These are phyloP conservation scores for Nannizziopsis barbatae DNA, from an alignment of 2,329 filamentous ascomycete species.

Conservation along the genomic window DNA sequence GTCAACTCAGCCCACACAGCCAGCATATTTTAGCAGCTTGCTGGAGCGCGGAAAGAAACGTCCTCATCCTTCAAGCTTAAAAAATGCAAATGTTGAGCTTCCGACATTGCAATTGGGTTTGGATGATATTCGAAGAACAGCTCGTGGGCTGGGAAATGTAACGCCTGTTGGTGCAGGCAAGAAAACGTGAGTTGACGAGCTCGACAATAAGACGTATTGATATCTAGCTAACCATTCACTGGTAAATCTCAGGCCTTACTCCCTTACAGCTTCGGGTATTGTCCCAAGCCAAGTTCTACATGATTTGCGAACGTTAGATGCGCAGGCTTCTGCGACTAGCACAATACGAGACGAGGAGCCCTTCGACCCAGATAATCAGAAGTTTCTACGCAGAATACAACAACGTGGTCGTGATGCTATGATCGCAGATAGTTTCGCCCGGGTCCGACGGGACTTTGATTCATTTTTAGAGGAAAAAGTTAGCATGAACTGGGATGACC, in stretches of 20 bases:
- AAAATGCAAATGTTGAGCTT: constrained; percentile 56
- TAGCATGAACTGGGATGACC: constrained; percentile 88
- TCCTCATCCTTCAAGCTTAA: constrained; percentile 46
- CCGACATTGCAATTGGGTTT: constrained; percentile 84
- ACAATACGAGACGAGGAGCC: constrained; percentile 25
- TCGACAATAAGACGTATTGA: background rate
- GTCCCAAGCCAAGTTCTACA: constrained; percentile 75
- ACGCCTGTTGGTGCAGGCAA: constrained; percentile 35
- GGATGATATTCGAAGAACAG: constrained; percentile 69
- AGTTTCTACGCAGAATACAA: constrained; percentile 75
- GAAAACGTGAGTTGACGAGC: constrained; percentile 41
- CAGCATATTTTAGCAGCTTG: constrained; percentile 54
- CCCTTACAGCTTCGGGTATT: constrained; percentile 86
- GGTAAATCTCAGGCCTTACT: constrained; percentile 56
- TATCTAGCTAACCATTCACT: background rate
- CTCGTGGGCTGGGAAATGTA: constrained; percentile 59
- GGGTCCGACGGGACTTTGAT: constrained; percentile 85
- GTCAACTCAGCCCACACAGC: constrained; percentile 30
- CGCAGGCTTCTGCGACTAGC: constrained; percentile 48
- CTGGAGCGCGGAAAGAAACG: constrained; percentile 56
- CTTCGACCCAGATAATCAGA: constrained; percentile 48
- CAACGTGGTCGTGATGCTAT: constrained; percentile 84
- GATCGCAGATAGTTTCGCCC: constrained; percentile 80
- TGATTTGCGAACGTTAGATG: constrained; percentile 70
- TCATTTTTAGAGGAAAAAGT: constrained; percentile 88